A percentile compares a stretch with the other conserved stretches of the same genome.
These are phyloP conservation scores for Rasamsonia emersonii DNA, from an alignment of 2,329 filamentous ascomycete genomes.

Conservation along the genomic window DNA sequence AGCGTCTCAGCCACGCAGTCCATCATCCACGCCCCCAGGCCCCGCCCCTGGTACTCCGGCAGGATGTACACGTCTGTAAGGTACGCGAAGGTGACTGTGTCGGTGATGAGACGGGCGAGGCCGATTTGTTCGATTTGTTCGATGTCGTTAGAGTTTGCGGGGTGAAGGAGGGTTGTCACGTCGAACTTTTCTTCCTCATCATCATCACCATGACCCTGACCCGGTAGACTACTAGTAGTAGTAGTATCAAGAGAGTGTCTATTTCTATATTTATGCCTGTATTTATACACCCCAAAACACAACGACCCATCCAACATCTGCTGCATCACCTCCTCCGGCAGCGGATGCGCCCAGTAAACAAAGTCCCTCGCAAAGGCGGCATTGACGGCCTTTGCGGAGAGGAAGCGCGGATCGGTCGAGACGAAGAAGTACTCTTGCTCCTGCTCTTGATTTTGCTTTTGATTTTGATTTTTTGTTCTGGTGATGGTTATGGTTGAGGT, in stretches of 20 bases:
- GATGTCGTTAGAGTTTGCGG: too few relatives aligned
- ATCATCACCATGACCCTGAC: neutral
- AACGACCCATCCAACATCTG: constrained; percentile 51
- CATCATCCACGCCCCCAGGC: constrained; percentile 59
- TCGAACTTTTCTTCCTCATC: too few relatives aligned
- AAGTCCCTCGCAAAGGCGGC: constrained; percentile 48
- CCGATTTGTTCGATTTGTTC: constrained; percentile 48
- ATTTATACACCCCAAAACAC: constrained; percentile 52
- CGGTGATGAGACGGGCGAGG: constrained; percentile 58
- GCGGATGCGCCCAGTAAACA: constrained; percentile 52
- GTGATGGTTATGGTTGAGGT: too few relatives aligned
- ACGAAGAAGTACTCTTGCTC: constrained; percentile 46
- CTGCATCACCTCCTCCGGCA: constrained; percentile 42
- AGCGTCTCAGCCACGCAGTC: constrained; percentile 48
- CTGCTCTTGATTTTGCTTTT: neutral
- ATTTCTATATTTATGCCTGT: too few relatives aligned
- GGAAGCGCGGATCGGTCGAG: constrained; percentile 50
- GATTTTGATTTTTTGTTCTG: too few relatives aligned
- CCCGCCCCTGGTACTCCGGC: constrained; percentile 50
- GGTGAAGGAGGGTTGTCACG: neutral
- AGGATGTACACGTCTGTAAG: constrained; percentile 61
- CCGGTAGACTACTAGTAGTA: constrained; percentile 5
- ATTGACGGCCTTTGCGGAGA: constrained; percentile 49
- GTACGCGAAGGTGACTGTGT: constrained; percentile 60
- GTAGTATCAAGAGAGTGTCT: too few relatives aligned